These are phyloP conservation scores for Aegle marmelos DNA, from an alignment of 345 rosid genomes.

Conservation along the genomic window DNA sequence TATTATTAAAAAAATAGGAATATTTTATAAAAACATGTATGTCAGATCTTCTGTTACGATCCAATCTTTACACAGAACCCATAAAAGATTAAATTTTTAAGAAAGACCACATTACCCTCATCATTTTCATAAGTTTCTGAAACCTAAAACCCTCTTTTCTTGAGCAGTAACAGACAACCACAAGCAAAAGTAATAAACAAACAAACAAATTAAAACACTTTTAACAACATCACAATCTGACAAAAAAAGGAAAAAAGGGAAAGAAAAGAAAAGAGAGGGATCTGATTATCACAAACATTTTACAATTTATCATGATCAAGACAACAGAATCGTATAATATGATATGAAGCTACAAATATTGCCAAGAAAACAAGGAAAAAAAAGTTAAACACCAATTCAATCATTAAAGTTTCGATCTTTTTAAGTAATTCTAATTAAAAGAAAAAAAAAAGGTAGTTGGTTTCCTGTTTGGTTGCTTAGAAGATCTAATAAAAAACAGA, in stretches of 20 bases:
- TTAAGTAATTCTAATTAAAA: not conserved
- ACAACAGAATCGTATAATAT: not conserved
- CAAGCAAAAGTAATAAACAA: not conserved
- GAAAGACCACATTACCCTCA: slow-evolving; percentile 28
- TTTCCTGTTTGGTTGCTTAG: not conserved
- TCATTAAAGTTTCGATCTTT: not conserved
- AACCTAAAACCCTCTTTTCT: slow-evolving; percentile 13
- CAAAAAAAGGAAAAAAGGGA: not conserved
- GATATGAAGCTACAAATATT: not conserved
- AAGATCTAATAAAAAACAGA: not conserved
- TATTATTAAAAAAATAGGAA: not conserved
- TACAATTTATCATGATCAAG: not conserved
- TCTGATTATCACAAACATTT: not conserved
- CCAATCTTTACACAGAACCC: slow-evolving; percentile 8
- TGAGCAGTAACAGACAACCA: not conserved
- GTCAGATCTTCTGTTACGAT: slow-evolving; percentile 24
- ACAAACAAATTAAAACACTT: not conserved
- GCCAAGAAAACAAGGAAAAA: not conserved
- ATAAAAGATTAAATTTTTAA: not conserved
- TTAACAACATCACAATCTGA: not conserved
- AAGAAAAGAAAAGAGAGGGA: not conserved
- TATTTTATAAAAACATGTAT: not conserved
- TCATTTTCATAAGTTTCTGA: slow-evolving; percentile 21
- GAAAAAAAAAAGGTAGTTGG: not conserved
- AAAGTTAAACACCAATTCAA: not conserved